phyloP scores from a whole-genome alignment of 805 yeast species.

The Cyberlindnera lachancei region DNA sequence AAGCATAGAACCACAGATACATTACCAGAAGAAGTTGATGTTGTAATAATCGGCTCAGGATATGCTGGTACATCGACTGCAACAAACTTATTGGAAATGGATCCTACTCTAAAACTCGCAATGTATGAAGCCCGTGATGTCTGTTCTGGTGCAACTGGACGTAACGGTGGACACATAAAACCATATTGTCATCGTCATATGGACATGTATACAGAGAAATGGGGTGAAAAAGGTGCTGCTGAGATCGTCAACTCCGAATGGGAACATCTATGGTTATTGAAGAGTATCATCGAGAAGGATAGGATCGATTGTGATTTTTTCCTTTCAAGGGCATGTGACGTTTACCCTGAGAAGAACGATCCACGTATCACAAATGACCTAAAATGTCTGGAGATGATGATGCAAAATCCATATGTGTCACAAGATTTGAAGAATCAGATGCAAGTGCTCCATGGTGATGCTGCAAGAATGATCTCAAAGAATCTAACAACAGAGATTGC shows the following conservation, averaged over 20 bases:
- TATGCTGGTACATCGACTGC: constrained; percentile 38
- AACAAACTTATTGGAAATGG: constrained; percentile 25
- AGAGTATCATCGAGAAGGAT: constrained; percentile 26
- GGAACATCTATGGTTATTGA: constrained; percentile 26
- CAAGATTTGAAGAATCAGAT: constrained; percentile 24
- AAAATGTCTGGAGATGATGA: constrained; percentile 12
- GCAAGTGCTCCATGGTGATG: constrained; percentile 27
- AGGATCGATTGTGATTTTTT: constrained; percentile 32
- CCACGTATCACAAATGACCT: constrained; percentile 12
- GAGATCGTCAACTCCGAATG: constrained; percentile 31
- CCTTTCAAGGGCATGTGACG: constrained; percentile 29
- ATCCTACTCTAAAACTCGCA: constrained; percentile 18
- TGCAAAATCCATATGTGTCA: constrained; percentile 25
- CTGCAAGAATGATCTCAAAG: constrained; percentile 45
- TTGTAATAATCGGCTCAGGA: constrained; percentile 38
- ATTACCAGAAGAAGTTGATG: constrained; percentile 31
- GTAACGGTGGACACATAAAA: constrained; percentile 44
- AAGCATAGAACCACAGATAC: constrained; percentile 9
- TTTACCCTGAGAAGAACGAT: constrained; percentile 21
- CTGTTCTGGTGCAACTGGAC: constrained; percentile 39
- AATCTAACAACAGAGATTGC: constrained; percentile 84
- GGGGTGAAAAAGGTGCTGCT: constrained; percentile 24
- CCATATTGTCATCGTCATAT: constrained; percentile 23
- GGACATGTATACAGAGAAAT: constrained; percentile 3
- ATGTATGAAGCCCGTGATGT: constrained; percentile 35